Base-by-base conservation (phyloP, 2,329 filamentous ascomycete genomes). In the Microcera coccophila region DNA sequence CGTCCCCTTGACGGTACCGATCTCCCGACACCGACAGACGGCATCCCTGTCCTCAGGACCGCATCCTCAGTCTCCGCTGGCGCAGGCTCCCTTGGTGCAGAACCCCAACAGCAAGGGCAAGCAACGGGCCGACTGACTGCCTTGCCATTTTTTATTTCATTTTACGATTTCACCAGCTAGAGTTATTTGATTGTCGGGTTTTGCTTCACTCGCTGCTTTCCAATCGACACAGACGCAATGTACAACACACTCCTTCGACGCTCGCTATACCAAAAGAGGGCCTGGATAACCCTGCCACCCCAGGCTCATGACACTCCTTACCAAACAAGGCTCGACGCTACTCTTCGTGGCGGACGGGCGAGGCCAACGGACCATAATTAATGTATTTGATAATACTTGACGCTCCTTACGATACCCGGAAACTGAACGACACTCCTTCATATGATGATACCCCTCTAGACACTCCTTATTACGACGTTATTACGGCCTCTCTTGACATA, bases 11-110 rank as follows among this genome's bases (percentile, higher is more conserved):
- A 60, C 57, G 45, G 55, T 59, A 41, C 52, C 60, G 20, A 57
- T 63, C 47, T 62, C 64, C 41, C 65, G 68, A 55, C 68, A 73
- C 57, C 60, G 68, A 52, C 60, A 62, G 53, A 63, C 62, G 41
- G 48, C 62, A 46, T 62, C 67, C 40, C 44, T 62, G 50, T 60
- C 68, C 50, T 62, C 63, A 35, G 55, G 50, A 28, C 55, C 62
- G 52, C 59, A 68, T 57, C 53, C 63, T 47, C 56, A 60, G 12
- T 67, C 65, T 37, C 63, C 65, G 34, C 58, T 67, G 28, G 53
- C 58, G 35, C 64, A 62, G 48, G 48, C 58, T 35, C 61, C 61
- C 11, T 45, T 65, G 42, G 53, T 62, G 28, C 57, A 59, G 16
- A 49, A 53, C 35, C 54, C 55, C 28, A 57, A 63, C 39, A 55